Evolutionary conservation across 83 land plant species (phyloP).

Genomic region (Isoetes engelmannii): DNA sequence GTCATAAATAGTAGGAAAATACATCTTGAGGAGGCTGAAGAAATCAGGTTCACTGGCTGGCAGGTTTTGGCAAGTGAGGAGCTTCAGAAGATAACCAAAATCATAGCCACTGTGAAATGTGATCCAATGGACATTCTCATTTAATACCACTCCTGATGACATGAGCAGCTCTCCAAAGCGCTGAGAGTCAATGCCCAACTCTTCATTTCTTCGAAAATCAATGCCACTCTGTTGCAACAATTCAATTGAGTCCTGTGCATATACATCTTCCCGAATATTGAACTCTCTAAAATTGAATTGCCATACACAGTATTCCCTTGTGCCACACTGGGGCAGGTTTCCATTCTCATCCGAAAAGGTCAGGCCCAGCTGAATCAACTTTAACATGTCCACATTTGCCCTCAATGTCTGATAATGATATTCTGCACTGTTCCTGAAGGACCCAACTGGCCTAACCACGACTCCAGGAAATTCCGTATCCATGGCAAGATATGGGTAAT

Average conservation of each 20-base stretch:
- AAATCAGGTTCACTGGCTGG: slow-evolving; percentile 23
- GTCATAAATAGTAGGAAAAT: slow-evolving; percentile 29
- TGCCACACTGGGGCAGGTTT: slow-evolving; percentile 23
- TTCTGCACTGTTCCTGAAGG: slow-evolving; percentile 29
- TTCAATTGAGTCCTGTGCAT: slow-evolving; percentile 27
- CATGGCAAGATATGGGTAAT: slow-evolving; percentile 25
- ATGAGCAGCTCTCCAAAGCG: slow-evolving; percentile 24
- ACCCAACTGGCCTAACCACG: slow-evolving; percentile 30
- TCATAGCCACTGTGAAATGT: slow-evolving; percentile 29
- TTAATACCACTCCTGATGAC: slow-evolving; percentile 27
- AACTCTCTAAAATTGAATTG: slow-evolving; percentile 32
- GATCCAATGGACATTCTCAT: slow-evolving; percentile 27
- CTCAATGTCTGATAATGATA: slow-evolving; percentile 7
- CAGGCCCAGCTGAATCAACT: slow-evolving; percentile 29
- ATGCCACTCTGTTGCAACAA: slow-evolving; percentile 23
- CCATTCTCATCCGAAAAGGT: slow-evolving; percentile 29
- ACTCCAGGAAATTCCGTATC: slow-evolving; percentile 33
- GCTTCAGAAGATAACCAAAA: slow-evolving; percentile 26
- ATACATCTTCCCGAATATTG: slow-evolving; percentile 26
- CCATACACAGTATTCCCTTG: slow-evolving; percentile 27
- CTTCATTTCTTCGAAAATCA: slow-evolving; percentile 23
- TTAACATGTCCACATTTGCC: slow-evolving; percentile 30
- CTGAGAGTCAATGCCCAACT: slow-evolving; percentile 24
- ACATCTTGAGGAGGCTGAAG: slow-evolving; percentile 24
- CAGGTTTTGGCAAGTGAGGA: slow-evolving; percentile 28